phyloP scores from a whole-genome alignment of 73 alveolate species.

The Paramecium pentaurelia region DNA sequence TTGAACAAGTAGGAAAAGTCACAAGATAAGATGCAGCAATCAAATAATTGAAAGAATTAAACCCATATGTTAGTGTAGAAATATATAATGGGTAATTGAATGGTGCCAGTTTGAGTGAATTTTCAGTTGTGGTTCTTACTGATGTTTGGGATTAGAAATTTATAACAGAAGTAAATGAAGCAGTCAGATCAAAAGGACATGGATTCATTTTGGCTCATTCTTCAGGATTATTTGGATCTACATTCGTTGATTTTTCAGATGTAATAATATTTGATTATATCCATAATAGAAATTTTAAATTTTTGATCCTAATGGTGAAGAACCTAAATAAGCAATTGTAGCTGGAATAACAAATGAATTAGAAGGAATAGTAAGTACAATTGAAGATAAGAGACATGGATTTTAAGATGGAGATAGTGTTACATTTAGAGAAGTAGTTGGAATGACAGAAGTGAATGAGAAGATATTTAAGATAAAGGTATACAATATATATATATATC shows the following conservation, averaged over 20 bases:
- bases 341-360: constrained; percentile 77
- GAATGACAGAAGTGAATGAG: constrained; percentile 97
- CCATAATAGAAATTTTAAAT: constrained; percentile 19
- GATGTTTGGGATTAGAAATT: constrained; percentile 80
- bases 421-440: constrained; percentile 96
- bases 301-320: constrained; percentile 96
- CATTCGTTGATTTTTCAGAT: constrained; percentile 96
- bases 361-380: constrained; percentile 84
- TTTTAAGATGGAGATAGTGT: constrained; percentile 96
- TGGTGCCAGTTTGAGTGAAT: constrained; percentile 53
- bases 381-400: constrained; percentile 92
- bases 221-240: constrained; percentile 88
- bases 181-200: constrained; percentile 74
- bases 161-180: constrained; percentile 73
- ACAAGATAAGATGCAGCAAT: constrained; percentile 93
- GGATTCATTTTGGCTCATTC: constrained; percentile 84
- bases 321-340: constrained; percentile 89
- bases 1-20: constrained; percentile 84
- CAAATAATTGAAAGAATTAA: constrained; percentile 87
- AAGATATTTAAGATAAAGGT: constrained; percentile 71
- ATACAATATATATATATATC: constrained; percentile 57
- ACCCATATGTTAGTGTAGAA: constrained; percentile 92
- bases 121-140: constrained; percentile 83
- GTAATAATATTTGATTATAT: constrained; percentile 44
- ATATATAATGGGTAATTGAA: constrained; percentile 70